Evolutionary conservation across 768 basidiomycete species (phyloP).

Genomic region (Agrocybe pediades): DNA sequence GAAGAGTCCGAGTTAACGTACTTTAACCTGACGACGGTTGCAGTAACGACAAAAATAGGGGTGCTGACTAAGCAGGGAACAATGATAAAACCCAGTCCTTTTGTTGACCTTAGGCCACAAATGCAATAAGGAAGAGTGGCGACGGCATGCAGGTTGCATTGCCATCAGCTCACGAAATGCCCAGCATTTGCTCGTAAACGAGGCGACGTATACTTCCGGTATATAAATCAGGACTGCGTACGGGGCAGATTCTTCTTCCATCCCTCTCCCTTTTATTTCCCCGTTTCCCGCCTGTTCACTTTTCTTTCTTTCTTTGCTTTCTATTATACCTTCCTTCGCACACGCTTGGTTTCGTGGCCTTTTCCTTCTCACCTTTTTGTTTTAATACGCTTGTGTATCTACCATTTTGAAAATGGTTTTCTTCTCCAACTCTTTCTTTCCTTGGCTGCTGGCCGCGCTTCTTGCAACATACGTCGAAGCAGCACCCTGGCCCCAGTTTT

Average conservation of each 20-base stretch:
- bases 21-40: background rate
- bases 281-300: conserved; percentile 8
- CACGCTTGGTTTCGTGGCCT: conserved; percentile 16
- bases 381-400: background rate
- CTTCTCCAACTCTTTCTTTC: conserved; percentile 23
- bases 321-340: conserved; percentile 8
- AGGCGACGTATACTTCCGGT: background rate
- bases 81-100: background rate
- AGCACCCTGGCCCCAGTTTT: conserved; percentile 31
- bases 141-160: background rate
- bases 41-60: background rate
- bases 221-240: background rate
- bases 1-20: background rate
- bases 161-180: background rate
- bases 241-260: background rate
- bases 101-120: background rate
- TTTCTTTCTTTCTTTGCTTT: conserved; percentile 1
- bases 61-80: background rate
- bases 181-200: background rate
- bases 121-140: background rate
- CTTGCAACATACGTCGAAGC: conserved; percentile 25
- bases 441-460: conserved; percentile 25
- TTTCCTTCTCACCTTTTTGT: conserved; percentile 13
- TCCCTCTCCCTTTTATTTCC: background rate
- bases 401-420: conserved; percentile 31